Base-by-base conservation (phyloP, 2,329 filamentous ascomycete genomes). In the Apiospora pterosperma region DNA sequence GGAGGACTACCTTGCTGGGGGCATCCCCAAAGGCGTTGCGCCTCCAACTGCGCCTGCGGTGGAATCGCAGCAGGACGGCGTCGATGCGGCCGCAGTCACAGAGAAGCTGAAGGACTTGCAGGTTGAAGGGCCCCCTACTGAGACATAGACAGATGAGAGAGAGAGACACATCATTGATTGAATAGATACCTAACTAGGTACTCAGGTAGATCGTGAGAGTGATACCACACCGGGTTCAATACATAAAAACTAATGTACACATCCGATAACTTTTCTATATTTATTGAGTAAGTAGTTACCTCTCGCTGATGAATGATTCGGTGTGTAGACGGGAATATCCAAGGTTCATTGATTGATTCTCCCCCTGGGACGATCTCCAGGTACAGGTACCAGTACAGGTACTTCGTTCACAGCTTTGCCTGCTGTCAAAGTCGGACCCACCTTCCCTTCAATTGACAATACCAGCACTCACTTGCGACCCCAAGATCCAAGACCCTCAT, bases 1-100 rank as follows among this genome's bases (percentile, higher is more conserved):
- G 62, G 96, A 99, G 80, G 86, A 89, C 66, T 97, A 95, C 73
- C 83, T 99, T n/a, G 88, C 88, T 68, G 95, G 95, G 5, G 78
- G 77, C 34, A 67, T 65, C 38, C 59, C 67, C 52, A 66, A 73
- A 42, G 70, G 72, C 12, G 62, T 72, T 25, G 66, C 68, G 19
- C 62, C 63, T 8, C 61, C 58, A 10, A 61, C 67, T n/a, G 58
- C 65, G 38, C 55, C 66, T 36, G 58, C 63, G 62, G 64, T 39
- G n/a, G 63, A 64, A 6, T 36, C 58, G 39, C 61, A 59, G 34
- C 63, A 59, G 21, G 60, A 48, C 10, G 34, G 34, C 34, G n/a
- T 48, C 12, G 60, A 62, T 23, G 39, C 60, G 38, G 60, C 10
- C 38, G 41, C 60, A 16, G 39, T 62, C 5, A 21, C 60, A 0